A percentile compares a stretch with the other conserved stretches of the same genome.
Conservation (phyloP, 2,329 filamentous ascomycete genomes). For the Colletotrichum sp. region DNA sequence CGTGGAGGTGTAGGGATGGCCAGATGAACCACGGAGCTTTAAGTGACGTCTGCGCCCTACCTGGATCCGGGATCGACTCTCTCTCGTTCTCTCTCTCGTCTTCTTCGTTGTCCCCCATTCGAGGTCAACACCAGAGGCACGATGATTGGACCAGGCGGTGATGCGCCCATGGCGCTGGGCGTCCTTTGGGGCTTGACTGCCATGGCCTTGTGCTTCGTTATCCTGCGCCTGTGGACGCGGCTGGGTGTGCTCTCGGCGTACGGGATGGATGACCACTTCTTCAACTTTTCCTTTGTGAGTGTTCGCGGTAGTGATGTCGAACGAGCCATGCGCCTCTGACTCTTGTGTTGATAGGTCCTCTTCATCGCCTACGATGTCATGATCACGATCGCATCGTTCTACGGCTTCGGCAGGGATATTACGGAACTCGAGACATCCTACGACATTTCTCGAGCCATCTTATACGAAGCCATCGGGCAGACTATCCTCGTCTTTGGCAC, state of each 20-base stretch:
- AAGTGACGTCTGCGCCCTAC: background rate
- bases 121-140: background rate
- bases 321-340: background rate
- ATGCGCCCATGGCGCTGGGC: conserved; percentile 17
- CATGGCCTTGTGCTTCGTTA: conserved; percentile 32
- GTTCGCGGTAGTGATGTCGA: background rate
- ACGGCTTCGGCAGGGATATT: conserved; percentile 17
- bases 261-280: conserved; percentile 19
- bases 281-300: conserved; percentile 16
- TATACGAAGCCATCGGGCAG: conserved; percentile 18
- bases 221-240: conserved; percentile 41
- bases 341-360: background rate
- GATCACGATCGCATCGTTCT: conserved; percentile 7
- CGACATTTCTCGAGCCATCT: conserved; percentile 1
- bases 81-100: background rate
- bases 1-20: background rate
- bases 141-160: conserved; percentile 20
- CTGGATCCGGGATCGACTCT: background rate
- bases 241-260: conserved; percentile 9
- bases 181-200: conserved; percentile 32
- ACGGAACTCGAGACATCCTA: background rate
- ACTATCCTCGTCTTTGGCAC: conserved; percentile 16
- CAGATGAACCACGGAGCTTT: conserved; percentile 1
- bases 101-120: background rate
- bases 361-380: conserved; percentile 18